phyloP scores from a whole-genome alignment of 2,329 filamentous ascomycete genomes.

The Graphium sp. region DNA sequence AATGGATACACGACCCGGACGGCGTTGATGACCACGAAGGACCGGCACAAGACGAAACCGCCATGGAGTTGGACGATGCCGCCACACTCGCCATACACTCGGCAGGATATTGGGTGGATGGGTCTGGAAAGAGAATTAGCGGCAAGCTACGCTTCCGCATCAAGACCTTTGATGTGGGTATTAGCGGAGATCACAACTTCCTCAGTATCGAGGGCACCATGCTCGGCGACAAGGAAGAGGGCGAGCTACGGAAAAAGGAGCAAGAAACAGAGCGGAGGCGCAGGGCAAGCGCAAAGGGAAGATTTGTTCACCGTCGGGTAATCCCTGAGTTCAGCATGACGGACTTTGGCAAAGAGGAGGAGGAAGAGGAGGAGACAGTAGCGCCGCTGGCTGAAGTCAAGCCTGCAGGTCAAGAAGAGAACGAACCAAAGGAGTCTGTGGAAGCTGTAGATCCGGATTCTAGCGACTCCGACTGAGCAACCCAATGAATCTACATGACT shows the following conservation, averaged over 20 bases:
- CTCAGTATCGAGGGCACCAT: conserved; percentile 82
- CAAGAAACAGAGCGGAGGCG: conserved; percentile 17
- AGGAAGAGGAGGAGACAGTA: conserved; percentile 19
- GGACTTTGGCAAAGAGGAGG: conserved; percentile 29
- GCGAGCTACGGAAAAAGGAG: conserved; percentile 25
- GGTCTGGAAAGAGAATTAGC: conserved; percentile 48
- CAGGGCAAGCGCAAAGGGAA: conserved; percentile 7
- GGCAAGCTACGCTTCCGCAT: conserved; percentile 64
- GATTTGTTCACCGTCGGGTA: conserved; percentile 14
- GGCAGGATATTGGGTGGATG: conserved; percentile 61
- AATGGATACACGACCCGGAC: conserved; percentile 36
- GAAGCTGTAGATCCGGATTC: background rate
- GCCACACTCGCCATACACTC: conserved; percentile 16
- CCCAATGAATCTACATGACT: too few species aligned
- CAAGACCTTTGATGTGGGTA: conserved; percentile 67
- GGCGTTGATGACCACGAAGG: conserved; percentile 1
- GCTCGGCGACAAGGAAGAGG: conserved; percentile 52
- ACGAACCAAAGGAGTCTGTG: background rate
- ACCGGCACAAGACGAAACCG: conserved; percentile 12
- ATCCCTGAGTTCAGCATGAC: conserved; percentile 40
- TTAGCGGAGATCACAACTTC: conserved; percentile 61
- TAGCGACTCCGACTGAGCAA: too few species aligned
- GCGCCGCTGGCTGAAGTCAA: too few species aligned
- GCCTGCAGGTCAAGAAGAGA: background rate
- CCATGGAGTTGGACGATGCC: conserved; percentile 33